These are phyloP conservation scores for Trichoderma orchidacearum DNA, from an alignment of 495 filamentous ascomycete species.

Conservation along the genomic window DNA sequence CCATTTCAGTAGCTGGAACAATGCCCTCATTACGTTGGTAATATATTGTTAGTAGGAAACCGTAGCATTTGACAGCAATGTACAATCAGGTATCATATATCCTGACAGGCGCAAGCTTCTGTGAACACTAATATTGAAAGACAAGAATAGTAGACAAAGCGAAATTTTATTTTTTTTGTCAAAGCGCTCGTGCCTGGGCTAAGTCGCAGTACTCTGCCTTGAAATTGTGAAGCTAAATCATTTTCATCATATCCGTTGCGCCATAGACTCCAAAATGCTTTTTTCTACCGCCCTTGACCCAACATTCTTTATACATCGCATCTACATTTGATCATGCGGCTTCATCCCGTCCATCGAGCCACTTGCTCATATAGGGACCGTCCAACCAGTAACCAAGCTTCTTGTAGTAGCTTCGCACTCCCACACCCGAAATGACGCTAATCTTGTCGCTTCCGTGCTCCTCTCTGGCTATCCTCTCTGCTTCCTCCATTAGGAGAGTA, in stretches of 20 bases:
- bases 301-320: background rate
- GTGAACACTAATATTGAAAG: too few species aligned
- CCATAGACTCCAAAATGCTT: background rate
- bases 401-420: slow-evolving; percentile 84
- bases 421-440: slow-evolving; percentile 88
- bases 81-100: too few species aligned
- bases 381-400: slow-evolving; percentile 87
- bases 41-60: too few species aligned
- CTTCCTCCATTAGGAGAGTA: slow-evolving; percentile 93
- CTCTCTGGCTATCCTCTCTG: slow-evolving; percentile 82
- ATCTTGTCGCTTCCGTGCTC: slow-evolving; percentile 93
- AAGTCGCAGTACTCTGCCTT: too few species aligned
- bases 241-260: background rate
- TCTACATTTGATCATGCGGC: background rate
- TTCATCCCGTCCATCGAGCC: slow-evolving; percentile 28
- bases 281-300: background rate
- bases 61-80: too few species aligned
- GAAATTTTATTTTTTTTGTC: too few species aligned
- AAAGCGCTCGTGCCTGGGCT: too few species aligned
- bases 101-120: too few species aligned
- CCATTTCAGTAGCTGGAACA: too few species aligned
- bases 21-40: too few species aligned
- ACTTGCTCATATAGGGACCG: slow-evolving; percentile 82
- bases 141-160: too few species aligned
- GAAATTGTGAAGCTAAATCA: too few species aligned